phyloP scores from a whole-genome alignment of 23 red algal genomes.

The Gracilaria vermiculophylla region DNA sequence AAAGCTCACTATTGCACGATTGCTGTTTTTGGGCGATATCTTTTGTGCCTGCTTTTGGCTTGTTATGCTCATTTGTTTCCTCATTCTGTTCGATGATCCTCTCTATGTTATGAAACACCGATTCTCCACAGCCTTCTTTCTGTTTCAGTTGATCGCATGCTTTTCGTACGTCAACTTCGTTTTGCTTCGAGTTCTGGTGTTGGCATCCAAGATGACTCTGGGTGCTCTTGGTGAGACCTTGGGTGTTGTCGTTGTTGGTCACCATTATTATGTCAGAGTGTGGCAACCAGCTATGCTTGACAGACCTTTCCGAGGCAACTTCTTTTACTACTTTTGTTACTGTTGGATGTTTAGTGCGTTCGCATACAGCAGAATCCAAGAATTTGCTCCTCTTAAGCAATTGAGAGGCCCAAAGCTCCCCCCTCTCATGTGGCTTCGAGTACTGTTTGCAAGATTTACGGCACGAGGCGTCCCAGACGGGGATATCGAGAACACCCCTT shows the following conservation, averaged over 20 bases:
- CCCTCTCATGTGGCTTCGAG: slow-evolving; percentile 48
- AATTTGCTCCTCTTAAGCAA: slow-evolving; percentile 75
- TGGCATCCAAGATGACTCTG: slow-evolving; percentile 76
- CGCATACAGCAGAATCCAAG: slow-evolving; percentile 76
- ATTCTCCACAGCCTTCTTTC: slow-evolving; percentile 58
- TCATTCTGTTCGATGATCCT: slow-evolving; percentile 68
- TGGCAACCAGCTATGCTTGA: slow-evolving; percentile 73
- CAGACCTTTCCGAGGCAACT: slow-evolving; percentile 53
- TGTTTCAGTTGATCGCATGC: slow-evolving; percentile 75
- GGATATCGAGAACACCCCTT: slow-evolving; percentile 56
- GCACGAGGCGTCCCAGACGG: slow-evolving; percentile 49
- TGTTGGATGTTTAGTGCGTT: slow-evolving; percentile 69
- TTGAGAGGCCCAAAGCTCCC: slow-evolving; percentile 61
- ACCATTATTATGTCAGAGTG: slow-evolving; percentile 81
- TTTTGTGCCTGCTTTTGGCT: slow-evolving; percentile 77
- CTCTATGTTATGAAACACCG: slow-evolving; percentile 61
- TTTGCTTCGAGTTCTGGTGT: slow-evolving; percentile 67
- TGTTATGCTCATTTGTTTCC: slow-evolving; percentile 58
- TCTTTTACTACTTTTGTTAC: slow-evolving; percentile 79
- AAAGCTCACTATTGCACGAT: slow-evolving; percentile 60
- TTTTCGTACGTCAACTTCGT: slow-evolving; percentile 71
- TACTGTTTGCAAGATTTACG: slow-evolving; percentile 57
- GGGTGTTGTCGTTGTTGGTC: slow-evolving; percentile 67
- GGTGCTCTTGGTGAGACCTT: slow-evolving; percentile 73
- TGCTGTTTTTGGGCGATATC: slow-evolving; percentile 70